Evolutionary conservation across 768 basidiomycete genomes (phyloP), one percentile per base, ranked within the genome.

Genomic region (Glaciozyma martinii): DNA sequence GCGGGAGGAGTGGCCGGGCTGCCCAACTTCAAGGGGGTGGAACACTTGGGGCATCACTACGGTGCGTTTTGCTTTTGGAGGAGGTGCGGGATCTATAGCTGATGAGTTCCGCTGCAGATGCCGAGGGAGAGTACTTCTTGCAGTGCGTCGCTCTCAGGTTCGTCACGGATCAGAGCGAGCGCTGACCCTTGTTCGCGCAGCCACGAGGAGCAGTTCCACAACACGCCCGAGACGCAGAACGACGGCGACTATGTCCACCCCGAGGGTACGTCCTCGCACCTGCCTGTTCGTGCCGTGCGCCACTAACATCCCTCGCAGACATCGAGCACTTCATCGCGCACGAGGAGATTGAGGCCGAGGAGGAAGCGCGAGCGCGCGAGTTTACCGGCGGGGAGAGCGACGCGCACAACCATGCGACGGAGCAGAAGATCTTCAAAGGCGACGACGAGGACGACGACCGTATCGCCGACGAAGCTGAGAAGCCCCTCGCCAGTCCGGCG

Each of bases 141-240:
- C 70, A 71, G 67, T 71, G 43, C 30, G 61, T 66, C 9, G 1
- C 32, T 18, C n/a, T 37, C 23, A 6, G 23, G 23, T 3, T 25
- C 7, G 37, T 29, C 3, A n/a, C 3, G 19, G n/a, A n/a, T 7
- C 1, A 18, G 16, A 3, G n/a, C 6, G 29, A 23, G 9, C 25
- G 47, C 53, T 54, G 53, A 54, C 16, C 30, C 25, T 46, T 10
- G 59, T 42, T 7, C 27, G 8, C 18, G 21, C 52, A 69, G 98
- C 74, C 95, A 99, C 77, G 95, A 99, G 84, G 93, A 98, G 78
- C 78, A 89, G 77, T 95, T 82, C 80, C 95, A 99, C 78, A 87
- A 85, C 33, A 97, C 94, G 43, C 93, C 92, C 0, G 95, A 98
- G 75, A 98, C 94, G 0, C 95, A 98, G 76, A 92, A 91, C 0